These are phyloP conservation scores for Salvia miltiorrhiza DNA, from an alignment of 257 asterid species.

Conservation along the genomic window DNA sequence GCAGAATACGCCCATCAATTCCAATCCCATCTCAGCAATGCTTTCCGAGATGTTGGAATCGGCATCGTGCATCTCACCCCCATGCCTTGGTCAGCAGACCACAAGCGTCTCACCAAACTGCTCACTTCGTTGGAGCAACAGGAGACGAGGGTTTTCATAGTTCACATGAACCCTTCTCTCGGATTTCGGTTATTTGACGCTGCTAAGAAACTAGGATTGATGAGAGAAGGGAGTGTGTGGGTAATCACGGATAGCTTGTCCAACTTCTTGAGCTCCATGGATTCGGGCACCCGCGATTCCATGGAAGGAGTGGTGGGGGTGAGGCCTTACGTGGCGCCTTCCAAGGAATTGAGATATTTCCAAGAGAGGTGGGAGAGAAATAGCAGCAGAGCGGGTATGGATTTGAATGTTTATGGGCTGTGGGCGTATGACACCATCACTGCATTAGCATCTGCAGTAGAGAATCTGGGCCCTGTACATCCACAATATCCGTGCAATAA, in stretches of 20 bases:
- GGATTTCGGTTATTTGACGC: constrained; percentile 32
- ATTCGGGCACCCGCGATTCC: constrained; percentile 27
- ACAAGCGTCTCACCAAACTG: constrained; percentile 15
- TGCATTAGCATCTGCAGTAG: constrained; percentile 51
- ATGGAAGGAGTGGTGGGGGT: constrained; percentile 70
- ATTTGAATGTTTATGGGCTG: constrained; percentile 43
- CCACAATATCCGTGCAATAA: background rate
- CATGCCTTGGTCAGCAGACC: constrained; percentile 23
- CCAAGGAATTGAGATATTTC: constrained; percentile 29
- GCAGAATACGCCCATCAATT: constrained; percentile 30
- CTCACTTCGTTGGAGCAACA: constrained; percentile 11
- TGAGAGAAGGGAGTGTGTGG: constrained; percentile 56
- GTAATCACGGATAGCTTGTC: constrained; percentile 45
- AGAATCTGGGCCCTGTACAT: constrained; percentile 22
- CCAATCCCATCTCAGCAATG: constrained; percentile 26
- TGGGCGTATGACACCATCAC: constrained; percentile 54
- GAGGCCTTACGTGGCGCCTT: constrained; percentile 36
- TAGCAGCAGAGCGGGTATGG: constrained; percentile 20
- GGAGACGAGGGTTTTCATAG: constrained; percentile 38
- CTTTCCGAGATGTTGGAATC: constrained; percentile 27
- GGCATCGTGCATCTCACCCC: constrained; percentile 8
- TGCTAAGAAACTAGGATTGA: constrained; percentile 32
- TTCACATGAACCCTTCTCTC: constrained; percentile 38
- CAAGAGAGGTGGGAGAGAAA: constrained; percentile 40
- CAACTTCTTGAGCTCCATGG: constrained; percentile 34